Conservation (phyloP, 2,329 filamentous ascomycete genomes). For the Ilyonectria sp. region DNA sequence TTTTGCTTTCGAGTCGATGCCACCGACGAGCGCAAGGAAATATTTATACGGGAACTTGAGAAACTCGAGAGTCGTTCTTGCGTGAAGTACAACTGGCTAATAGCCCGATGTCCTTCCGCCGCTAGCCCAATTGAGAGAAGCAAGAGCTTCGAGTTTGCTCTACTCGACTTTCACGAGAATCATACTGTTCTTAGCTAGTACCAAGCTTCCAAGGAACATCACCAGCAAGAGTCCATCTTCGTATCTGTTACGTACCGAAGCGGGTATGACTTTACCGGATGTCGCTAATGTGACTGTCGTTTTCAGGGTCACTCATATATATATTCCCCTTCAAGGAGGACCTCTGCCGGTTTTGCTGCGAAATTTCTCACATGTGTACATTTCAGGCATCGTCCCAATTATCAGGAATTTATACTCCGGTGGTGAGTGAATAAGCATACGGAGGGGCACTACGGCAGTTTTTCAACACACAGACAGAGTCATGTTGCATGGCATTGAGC, state of each 20-base stretch:
- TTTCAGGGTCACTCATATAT: slow-evolving; percentile 30
- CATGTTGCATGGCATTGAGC: too few species aligned
- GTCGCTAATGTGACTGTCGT: too few species aligned
- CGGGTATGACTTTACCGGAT: too few species aligned
- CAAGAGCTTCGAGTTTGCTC: slow-evolving; percentile 31
- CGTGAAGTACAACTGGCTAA: slow-evolving; percentile 29
- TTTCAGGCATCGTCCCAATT: too few species aligned
- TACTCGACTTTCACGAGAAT: slow-evolving; percentile 30
- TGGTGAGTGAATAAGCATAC: too few species aligned
- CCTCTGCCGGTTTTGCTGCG: slow-evolving; percentile 29
- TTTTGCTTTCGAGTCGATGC: slow-evolving; percentile 29
- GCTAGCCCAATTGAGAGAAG: slow-evolving; percentile 29
- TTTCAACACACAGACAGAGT: too few species aligned
- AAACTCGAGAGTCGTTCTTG: slow-evolving; percentile 27
- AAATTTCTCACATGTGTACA: slow-evolving; percentile 1
- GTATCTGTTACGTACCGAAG: too few species aligned
- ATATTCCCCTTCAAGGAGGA: slow-evolving; percentile 32
- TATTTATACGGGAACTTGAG: slow-evolving; percentile 26
- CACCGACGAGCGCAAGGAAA: slow-evolving; percentile 28
- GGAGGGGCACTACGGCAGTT: too few species aligned
- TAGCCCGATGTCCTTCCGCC: slow-evolving; percentile 23
- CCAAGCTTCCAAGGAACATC: slow-evolving; percentile 28
- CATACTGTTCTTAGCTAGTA: slow-evolving; percentile 26
- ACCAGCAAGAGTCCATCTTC: slow-evolving; percentile 4
- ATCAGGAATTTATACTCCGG: too few species aligned